phyloP scores from a whole-genome alignment of 176 grass and related monocot species.

The Poa annua region DNA sequence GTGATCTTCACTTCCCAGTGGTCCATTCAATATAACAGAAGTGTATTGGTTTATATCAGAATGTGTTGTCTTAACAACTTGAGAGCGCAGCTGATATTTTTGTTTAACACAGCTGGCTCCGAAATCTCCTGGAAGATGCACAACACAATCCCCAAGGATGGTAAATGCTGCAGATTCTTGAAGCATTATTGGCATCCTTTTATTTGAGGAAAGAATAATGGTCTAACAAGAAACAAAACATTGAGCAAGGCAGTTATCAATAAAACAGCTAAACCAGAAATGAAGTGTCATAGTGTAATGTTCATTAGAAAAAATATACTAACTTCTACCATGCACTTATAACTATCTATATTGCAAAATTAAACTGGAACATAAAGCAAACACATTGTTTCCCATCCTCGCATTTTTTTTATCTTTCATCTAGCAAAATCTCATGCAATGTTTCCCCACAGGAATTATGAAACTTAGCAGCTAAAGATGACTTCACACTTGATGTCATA shows the following conservation, averaged over 20 bases:
- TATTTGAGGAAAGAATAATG: slow-evolving; percentile 57
- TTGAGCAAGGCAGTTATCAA: slow-evolving; percentile 39
- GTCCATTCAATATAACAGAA: slow-evolving; percentile 26
- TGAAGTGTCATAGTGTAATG: background rate
- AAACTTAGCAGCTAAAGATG: slow-evolving; percentile 22
- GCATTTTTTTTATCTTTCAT: background rate
- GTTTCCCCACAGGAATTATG: background rate
- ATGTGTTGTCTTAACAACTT: slow-evolving; percentile 31
- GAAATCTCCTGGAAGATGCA: slow-evolving; percentile 38
- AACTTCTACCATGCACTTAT: no score
- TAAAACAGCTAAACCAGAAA: slow-evolving; percentile 14
- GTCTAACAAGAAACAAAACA: slow-evolving; percentile 55
- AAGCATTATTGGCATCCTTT: slow-evolving; percentile 62
- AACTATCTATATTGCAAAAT: slow-evolving; percentile 14
- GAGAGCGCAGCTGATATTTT: slow-evolving; percentile 13
- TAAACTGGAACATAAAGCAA: slow-evolving; percentile 23
- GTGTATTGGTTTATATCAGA: slow-evolving; percentile 36
- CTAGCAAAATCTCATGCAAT: background rate
- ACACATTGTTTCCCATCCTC: background rate
- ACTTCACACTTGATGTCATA: background rate
- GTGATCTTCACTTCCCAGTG: slow-evolving; percentile 36
- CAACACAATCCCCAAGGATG: slow-evolving; percentile 62
- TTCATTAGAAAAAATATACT: background rate
- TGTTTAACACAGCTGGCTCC: slow-evolving; percentile 41
- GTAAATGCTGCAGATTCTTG: slow-evolving; percentile 60